Percentiles rank a stretch among this genome's conserved stretches.
phyloP scores from a whole-genome alignment of 768 basidiomycete species.

The Leccinellum rugosiceps region DNA sequence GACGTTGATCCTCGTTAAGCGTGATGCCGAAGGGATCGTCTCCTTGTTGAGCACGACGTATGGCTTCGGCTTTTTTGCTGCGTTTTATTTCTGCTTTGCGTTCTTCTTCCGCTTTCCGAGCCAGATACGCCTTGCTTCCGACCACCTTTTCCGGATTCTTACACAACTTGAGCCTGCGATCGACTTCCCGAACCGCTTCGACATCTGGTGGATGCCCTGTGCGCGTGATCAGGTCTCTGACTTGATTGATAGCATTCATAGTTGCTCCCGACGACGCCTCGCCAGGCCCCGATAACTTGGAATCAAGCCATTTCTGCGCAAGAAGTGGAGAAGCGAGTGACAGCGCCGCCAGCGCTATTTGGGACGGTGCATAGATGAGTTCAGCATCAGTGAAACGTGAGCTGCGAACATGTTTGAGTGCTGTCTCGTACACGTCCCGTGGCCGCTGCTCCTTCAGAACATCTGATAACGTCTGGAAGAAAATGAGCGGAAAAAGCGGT shows the following conservation, averaged over 20 bases:
- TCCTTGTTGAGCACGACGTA: constrained; percentile 42
- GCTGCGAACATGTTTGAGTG: constrained; percentile 64
- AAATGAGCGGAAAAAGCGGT: constrained; percentile 8
- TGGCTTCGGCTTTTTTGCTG: constrained; percentile 53
- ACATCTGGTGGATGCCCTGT: constrained; percentile 68
- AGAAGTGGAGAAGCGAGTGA: constrained; percentile 61
- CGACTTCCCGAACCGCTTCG: constrained; percentile 84
- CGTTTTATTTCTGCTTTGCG: constrained; percentile 67
- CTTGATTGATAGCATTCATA: constrained; percentile 36
- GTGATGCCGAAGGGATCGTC: constrained; percentile 73
- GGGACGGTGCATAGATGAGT: constrained; percentile 88
- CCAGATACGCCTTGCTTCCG: constrained; percentile 80
- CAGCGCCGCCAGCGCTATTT: constrained; percentile 84
- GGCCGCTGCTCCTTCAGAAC: constrained; percentile 45
- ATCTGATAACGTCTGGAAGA: constrained; percentile 54
- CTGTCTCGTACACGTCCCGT: constrained; percentile 59
- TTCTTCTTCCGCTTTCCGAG: constrained; percentile 70
- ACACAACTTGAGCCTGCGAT: constrained; percentile 80
- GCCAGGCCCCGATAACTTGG: constrained; percentile 30
- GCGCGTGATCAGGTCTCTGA: constrained; percentile 52
- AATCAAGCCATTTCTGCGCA: constrained; percentile 56
- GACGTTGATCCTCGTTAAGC: constrained; percentile 35
- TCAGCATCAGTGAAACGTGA: constrained; percentile 90
- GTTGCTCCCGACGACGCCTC: constrained; percentile 20
- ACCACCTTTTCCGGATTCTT: constrained; percentile 96